Evolutionary conservation across 2,329 filamentous ascomycete species (phyloP).

Genomic region (Calonectria pteridis): DNA sequence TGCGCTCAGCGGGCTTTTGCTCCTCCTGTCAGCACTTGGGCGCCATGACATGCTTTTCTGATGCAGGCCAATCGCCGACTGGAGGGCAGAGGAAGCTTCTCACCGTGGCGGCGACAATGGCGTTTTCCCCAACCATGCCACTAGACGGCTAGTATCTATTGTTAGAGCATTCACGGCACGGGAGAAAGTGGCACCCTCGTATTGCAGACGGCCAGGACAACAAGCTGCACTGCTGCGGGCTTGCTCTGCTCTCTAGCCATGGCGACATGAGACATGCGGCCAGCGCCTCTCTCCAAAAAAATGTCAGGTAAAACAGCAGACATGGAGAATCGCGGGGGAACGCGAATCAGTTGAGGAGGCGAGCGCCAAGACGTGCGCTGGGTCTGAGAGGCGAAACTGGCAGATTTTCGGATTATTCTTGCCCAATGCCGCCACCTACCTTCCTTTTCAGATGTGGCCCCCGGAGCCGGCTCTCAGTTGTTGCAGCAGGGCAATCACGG

Average conservation of each 20-base stretch:
- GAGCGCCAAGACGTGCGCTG: neutral
- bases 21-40: conserved; percentile 18
- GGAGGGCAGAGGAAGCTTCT: neutral
- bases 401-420: neutral
- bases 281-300: neutral
- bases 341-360: neutral
- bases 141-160: neutral
- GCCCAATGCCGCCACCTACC: neutral
- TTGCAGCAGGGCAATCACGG: neutral
- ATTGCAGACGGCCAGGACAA: neutral
- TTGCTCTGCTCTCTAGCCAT: neutral
- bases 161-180: conserved; percentile 9
- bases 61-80: neutral
- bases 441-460: neutral
- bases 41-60: neutral
- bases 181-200: conserved; percentile 15
- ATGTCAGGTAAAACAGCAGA: neutral
- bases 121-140: neutral
- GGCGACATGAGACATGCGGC: neutral
- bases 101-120: neutral
- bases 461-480: neutral
- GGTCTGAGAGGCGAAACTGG: neutral
- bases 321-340: neutral
- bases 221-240: neutral
- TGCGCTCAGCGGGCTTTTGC: neutral